Evolutionary conservation across 176 grass and related monocot genomes (phyloP).

Genomic region (Secale cereale): DNA sequence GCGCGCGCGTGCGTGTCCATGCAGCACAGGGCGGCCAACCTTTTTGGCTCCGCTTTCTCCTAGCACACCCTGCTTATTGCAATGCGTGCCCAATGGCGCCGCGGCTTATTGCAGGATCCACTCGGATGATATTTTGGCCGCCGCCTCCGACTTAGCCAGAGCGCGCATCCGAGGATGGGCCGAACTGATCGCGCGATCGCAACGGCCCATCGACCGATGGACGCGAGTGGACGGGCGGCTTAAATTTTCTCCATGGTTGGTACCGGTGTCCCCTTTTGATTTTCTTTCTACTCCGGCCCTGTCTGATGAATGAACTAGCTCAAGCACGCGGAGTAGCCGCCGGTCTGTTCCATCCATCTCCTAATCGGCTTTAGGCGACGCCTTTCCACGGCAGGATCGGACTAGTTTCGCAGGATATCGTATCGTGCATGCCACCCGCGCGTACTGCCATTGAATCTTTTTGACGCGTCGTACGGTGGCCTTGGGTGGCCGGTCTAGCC

Average conservation of each 20-base stretch:
- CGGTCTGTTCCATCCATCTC: not conserved
- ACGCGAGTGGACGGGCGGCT: conserved; percentile 2
- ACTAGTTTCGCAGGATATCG: not conserved
- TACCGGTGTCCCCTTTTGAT: not conserved
- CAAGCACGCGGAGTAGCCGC: not conserved
- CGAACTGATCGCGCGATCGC: not conserved
- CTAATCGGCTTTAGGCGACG: not conserved
- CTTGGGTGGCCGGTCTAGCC: not conserved
- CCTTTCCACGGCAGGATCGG: not conserved
- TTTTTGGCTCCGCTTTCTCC: not conserved
- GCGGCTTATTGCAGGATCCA: conserved; percentile 23
- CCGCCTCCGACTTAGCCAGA: too few species aligned
- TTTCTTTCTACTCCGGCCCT: not conserved
- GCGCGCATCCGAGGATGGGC: not conserved
- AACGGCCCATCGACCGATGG: not conserved
- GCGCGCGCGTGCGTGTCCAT: not conserved
- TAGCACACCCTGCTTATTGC: not conserved
- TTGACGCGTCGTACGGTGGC: not conserved
- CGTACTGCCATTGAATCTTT: not conserved
- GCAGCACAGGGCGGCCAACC: not conserved
- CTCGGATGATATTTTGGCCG: too few species aligned
- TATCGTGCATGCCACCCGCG: not conserved
- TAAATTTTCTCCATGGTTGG: not conserved
- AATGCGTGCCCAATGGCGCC: not conserved
- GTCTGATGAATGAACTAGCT: not conserved